A percentile compares a stretch with the other conserved stretches of the same genome.
phyloP scores from a whole-genome alignment of 1,284 basidiomycete species.

The Ceratobasidium sp. region DNA sequence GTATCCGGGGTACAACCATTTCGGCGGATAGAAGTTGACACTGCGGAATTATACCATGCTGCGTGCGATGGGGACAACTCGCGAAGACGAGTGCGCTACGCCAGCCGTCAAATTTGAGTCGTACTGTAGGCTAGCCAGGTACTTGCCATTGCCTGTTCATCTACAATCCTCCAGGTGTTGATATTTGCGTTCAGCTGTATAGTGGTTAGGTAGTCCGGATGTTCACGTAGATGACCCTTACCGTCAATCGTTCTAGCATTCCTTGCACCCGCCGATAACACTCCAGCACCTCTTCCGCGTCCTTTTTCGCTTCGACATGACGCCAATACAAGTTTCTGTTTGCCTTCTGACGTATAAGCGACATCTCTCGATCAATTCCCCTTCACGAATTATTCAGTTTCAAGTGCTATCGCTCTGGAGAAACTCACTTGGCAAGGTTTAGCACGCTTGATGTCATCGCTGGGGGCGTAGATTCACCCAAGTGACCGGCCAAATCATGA shows the following conservation, averaged over 20 bases:
- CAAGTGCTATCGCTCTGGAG: neutral
- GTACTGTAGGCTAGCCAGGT: too few species aligned
- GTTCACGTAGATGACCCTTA: neutral
- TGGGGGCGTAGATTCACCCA: neutral
- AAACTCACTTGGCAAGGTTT: neutral
- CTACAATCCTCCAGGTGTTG: neutral
- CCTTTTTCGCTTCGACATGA: neutral
- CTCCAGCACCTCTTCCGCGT: neutral
- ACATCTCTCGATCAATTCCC: neutral
- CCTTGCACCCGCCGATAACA: neutral
- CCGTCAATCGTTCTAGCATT: neutral
- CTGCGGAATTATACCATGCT: slow-evolving; percentile 1
- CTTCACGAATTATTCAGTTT: neutral
- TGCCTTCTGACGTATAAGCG: neutral
- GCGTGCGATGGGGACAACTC: neutral
- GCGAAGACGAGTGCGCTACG: neutral
- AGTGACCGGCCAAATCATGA: neutral
- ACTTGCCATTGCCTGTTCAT: neutral
- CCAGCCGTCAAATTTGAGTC: neutral
- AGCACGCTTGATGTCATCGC: neutral
- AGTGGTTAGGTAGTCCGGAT: neutral
- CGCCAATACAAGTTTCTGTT: neutral
- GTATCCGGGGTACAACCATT: neutral
- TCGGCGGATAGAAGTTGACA: neutral
- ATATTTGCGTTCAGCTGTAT: slow-evolving; percentile 1